Conservation (phyloP, 768 basidiomycete genomes). For the Boletus edulis region DNA sequence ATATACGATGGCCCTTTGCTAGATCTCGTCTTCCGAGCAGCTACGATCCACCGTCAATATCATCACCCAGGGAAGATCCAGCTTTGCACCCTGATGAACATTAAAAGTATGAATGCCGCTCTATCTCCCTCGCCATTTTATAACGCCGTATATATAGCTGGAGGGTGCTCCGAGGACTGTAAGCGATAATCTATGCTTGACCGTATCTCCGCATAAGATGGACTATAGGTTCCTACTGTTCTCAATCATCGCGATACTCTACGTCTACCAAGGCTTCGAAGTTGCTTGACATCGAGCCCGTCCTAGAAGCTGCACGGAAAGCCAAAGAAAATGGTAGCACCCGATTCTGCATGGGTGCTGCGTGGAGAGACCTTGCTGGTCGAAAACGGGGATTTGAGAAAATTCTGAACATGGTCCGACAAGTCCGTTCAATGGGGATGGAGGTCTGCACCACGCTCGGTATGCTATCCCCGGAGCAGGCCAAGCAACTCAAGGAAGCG, state of each 20-base stretch:
- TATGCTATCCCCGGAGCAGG: conserved; percentile 95
- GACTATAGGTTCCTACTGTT: conserved; percentile 86
- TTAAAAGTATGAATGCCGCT: conserved; percentile 71
- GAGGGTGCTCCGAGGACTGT: conserved; percentile 97
- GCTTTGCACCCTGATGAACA: conserved; percentile 97
- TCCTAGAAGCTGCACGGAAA: conserved; percentile 86
- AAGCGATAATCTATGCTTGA: conserved; percentile 27
- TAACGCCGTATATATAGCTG: conserved; percentile 49
- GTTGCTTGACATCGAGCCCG: conserved; percentile 86
- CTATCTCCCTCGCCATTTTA: conserved; percentile 18
- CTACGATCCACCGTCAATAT: conserved; percentile 77
- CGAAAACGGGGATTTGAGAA: conserved; percentile 91
- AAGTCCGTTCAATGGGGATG: conserved; percentile 95
- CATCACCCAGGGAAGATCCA: conserved; percentile 92
- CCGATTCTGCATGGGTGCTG: conserved; percentile 98
- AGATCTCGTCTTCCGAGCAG: conserved; percentile 85
- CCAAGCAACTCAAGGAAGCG: conserved; percentile 90
- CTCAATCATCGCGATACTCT: conserved; percentile 92
- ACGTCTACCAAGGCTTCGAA: conserved; percentile 87
- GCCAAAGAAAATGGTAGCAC: conserved; percentile 97
- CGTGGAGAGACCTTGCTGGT: conserved; percentile 93
- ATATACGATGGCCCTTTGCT: conserved; percentile 87
- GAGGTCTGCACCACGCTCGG: conserved; percentile 99
- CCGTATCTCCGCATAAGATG: background rate
- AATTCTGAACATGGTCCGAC: conserved; percentile 88